Base-by-base conservation (phyloP, 2,329 filamentous ascomycete species). In the Myriosclerotinia scirpicola region DNA sequence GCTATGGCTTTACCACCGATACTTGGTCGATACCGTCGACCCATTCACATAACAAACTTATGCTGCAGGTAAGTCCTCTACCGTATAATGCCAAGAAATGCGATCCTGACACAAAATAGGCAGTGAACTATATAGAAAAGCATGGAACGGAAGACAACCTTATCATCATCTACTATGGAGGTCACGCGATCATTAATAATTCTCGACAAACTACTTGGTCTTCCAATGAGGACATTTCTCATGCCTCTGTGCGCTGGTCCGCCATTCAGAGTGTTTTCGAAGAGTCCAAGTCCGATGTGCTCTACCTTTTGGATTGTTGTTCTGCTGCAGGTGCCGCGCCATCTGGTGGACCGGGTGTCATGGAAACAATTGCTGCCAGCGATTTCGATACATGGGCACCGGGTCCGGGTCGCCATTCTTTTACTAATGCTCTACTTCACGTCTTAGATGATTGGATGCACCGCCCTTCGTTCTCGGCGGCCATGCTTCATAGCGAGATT, bases 141-240 rank as follows among this genome's bases (percentile, higher is more conserved):
- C 62, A 71, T 55, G 64, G 67, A 17, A 67, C 65, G 8, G 62
- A 66, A 14, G 68, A 70, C 55, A 70, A 70, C 38, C 55, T 73
- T 20, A 66, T 73, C 34, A 69, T 73, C 22, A 68, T 73, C 7
- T 73, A 72, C 50, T 73, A 73, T 65, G 70, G 65, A 15, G 70
- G 72, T 30, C 72, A 72, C 67, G 71, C 69, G 12, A 65, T 65
- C 5, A 72, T 73, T 36, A 70, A 71, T 34, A 64, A 50, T 52
- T 59, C 67, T 54, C 65, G 71, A 50, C 68, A 70, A 22, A 64
- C 70, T 14, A 72, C 65, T 3, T 73, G 71, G 71, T 67, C 69
- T 65, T 26, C 54, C n/a, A 60, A 50, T 34, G 44, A 59, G 36
- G 63, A 65, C 17, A 48, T 65, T 40, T 61, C 59, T 15, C 67